These are phyloP conservation scores for Mycosphaerella sp. DNA, from an alignment of 2,329 filamentous ascomycete species.

Conservation along the genomic window DNA sequence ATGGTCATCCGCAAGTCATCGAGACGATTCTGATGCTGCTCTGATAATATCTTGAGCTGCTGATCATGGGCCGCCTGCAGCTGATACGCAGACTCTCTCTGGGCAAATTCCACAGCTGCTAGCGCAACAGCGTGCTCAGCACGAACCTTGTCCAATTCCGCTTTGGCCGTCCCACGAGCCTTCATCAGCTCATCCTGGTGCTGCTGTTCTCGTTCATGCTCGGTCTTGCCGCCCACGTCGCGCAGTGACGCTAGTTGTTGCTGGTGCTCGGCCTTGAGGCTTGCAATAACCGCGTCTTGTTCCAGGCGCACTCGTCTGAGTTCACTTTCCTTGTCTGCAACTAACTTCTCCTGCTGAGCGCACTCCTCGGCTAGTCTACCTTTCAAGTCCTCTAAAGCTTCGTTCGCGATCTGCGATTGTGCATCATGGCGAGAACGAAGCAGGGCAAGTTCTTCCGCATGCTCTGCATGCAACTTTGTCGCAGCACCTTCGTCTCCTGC, in stretches of 20 bases:
- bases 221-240: constrained; percentile 2
- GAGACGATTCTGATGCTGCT: constrained; percentile 9
- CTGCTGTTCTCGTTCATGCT: neutral
- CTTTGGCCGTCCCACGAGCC: neutral
- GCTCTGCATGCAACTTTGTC: neutral
- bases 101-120: constrained; percentile 4
- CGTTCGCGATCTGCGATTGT: constrained; percentile 1
- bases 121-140: constrained; percentile 9
- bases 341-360: constrained; percentile 7
- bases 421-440: neutral
- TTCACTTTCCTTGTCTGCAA: constrained; percentile 4
- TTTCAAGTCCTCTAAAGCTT: neutral
- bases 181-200: constrained; percentile 9
- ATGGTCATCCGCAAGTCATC: constrained; percentile 9
- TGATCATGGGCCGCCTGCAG: constrained; percentile 8
- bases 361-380: neutral
- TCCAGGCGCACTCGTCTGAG: neutral
- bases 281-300: neutral
- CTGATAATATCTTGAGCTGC: constrained; percentile 4
- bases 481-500: neutral
- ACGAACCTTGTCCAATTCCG: constrained; percentile 10
- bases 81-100: constrained; percentile 3
- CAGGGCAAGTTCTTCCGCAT: neutral
- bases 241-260: constrained; percentile 8
- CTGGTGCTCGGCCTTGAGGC: constrained; percentile 1